Conservation (phyloP, 176 grass and related monocot genomes). For the Panicum miliaceum region DNA sequence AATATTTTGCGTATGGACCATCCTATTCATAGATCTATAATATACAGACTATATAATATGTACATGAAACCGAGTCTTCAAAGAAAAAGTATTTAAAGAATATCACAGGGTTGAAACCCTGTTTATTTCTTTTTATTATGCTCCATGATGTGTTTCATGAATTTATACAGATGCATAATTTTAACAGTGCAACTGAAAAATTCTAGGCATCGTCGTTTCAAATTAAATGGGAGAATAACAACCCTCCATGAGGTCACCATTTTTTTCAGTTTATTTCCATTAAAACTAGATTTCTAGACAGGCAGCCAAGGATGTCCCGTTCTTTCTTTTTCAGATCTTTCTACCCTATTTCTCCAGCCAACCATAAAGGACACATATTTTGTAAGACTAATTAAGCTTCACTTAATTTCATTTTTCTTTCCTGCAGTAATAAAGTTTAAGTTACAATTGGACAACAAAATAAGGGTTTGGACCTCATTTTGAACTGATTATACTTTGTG, state of each 20-base stretch:
- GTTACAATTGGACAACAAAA: background rate
- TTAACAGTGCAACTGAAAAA: background rate
- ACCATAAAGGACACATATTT: background rate
- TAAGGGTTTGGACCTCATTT: background rate
- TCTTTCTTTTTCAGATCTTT: background rate
- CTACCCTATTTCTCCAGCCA: background rate
- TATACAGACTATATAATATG: background rate
- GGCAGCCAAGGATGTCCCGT: background rate
- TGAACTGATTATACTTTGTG: background rate
- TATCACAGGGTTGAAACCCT: background rate
- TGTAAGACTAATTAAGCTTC: background rate
- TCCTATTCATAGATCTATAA: conserved; percentile 3
- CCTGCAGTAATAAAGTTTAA: background rate
- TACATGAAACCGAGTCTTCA: background rate
- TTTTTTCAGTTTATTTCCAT: background rate
- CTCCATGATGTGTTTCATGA: background rate
- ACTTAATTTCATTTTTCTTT: background rate
- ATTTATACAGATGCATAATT: background rate
- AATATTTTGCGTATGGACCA: conserved; percentile 34
- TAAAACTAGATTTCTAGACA: background rate
- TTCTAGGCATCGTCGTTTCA: too few species aligned
- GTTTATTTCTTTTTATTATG: background rate
- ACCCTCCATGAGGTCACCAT: background rate
- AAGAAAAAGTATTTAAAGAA: background rate
- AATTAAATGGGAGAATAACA: background rate